These are phyloP conservation scores for Macrolepiota albuminosa DNA, from an alignment of 768 basidiomycete species.

Conservation along the genomic window DNA sequence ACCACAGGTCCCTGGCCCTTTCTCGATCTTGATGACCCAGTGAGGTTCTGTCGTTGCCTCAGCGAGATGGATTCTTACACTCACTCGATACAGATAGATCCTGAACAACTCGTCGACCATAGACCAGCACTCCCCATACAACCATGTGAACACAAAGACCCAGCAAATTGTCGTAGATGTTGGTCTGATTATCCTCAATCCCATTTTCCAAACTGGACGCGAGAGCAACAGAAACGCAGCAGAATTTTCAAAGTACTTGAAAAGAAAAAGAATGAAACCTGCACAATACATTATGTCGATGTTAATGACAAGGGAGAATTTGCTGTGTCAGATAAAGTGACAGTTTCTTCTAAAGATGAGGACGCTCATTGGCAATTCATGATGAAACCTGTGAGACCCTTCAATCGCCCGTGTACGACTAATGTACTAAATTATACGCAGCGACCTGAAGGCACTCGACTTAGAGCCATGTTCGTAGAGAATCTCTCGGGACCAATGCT, in stretches of 20 bases:
- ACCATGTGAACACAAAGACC: slow-evolving; percentile 20
- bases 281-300: slow-evolving; percentile 35
- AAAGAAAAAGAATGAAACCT: slow-evolving; percentile 15
- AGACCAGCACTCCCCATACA: slow-evolving; percentile 3
- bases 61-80: not conserved
- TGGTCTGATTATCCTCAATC: slow-evolving; percentile 45
- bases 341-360: slow-evolving; percentile 19
- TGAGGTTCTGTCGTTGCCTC: slow-evolving; percentile 2
- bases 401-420: not conserved
- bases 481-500: slow-evolving; percentile 45
- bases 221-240: slow-evolving; percentile 34
- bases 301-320: slow-evolving; percentile 33
- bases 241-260: slow-evolving; percentile 27
- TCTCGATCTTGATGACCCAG: slow-evolving; percentile 28
- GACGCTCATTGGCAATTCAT: slow-evolving; percentile 30
- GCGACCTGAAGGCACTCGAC: slow-evolving; percentile 30
- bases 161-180: slow-evolving; percentile 20
- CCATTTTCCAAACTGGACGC: slow-evolving; percentile 53
- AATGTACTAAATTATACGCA: slow-evolving; percentile 1
- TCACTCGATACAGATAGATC: slow-evolving; percentile 20
- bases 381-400: slow-evolving; percentile 24
- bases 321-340: slow-evolving; percentile 14
- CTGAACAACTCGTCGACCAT: slow-evolving; percentile 19
- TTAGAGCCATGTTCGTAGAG: slow-evolving; percentile 47
- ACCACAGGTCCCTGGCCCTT: slow-evolving; percentile 33